These are phyloP conservation scores for Sclerotinia minor DNA, from an alignment of 2,329 filamentous ascomycete genomes.

Conservation along the genomic window DNA sequence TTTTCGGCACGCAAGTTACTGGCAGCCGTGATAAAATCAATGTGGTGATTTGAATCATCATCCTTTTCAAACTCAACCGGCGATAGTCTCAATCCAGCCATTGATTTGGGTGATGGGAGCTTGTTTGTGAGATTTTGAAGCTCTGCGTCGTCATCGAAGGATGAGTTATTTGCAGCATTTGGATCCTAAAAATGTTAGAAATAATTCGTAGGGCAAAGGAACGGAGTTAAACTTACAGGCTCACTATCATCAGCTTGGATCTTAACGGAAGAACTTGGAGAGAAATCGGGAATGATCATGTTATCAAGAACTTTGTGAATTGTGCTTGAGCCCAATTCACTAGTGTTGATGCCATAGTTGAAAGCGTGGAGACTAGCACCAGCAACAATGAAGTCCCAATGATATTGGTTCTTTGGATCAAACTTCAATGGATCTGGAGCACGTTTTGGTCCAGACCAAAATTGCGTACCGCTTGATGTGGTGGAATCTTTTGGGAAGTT, in stretches of 20 bases:
- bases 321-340: constrained; percentile 66
- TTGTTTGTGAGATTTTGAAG: constrained; percentile 69
- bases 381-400: constrained; percentile 83
- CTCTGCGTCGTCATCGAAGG: constrained; percentile 72
- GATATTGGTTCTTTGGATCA: constrained; percentile 77
- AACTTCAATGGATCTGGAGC: constrained; percentile 91
- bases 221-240: constrained; percentile 55
- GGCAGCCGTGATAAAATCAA: constrained; percentile 97
- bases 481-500: constrained; percentile 95
- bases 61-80: constrained; percentile 99
- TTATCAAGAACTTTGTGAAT: constrained; percentile 82
- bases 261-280: constrained; percentile 85
- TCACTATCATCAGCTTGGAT: constrained; percentile 97
- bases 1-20: constrained; percentile 97
- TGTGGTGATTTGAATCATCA: constrained; percentile 96
- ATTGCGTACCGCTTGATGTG: constrained; percentile 83
- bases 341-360: constrained; percentile 96
- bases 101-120: constrained; percentile 74
- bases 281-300: constrained; percentile 95
- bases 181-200: constrained; percentile 59
- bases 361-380: constrained; percentile 93
- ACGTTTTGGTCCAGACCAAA: constrained; percentile 98
- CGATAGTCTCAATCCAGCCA: constrained; percentile 84
- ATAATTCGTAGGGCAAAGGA: background rate
- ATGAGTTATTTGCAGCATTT: constrained; percentile 58